Evolutionary conservation across 352 stramenopile species (phyloP).

Genomic region (Thalassiosira ordinaria): DNA sequence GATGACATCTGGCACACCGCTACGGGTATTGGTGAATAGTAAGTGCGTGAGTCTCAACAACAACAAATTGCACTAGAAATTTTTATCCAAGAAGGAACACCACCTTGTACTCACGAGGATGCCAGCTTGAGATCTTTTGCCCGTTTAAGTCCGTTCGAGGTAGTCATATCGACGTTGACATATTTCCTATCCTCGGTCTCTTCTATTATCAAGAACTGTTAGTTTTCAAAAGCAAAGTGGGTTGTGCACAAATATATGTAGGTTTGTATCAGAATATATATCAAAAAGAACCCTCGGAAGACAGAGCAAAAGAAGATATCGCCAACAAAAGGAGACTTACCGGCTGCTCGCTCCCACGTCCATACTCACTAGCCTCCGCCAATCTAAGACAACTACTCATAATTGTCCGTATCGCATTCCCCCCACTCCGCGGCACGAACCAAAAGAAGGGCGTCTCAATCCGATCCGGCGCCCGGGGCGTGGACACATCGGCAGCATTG

Average conservation of each 20-base stretch:
- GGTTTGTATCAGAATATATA: too few species aligned
- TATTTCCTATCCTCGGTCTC: constrained; percentile 39
- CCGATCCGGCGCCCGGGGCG: constrained; percentile 27
- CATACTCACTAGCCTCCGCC: constrained; percentile 46
- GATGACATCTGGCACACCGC: constrained; percentile 43
- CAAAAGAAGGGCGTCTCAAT: constrained; percentile 54
- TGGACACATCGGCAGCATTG: constrained; percentile 37
- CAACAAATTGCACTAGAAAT: not conserved
- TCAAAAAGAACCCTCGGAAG: too few species aligned
- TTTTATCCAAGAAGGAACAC: not conserved
- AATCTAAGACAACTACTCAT: constrained; percentile 31
- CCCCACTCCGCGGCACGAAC: constrained; percentile 40
- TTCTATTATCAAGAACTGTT: constrained; percentile 35
- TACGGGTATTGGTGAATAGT: not conserved
- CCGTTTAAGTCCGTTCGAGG: constrained; percentile 33
- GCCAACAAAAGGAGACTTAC: constrained; percentile 26
- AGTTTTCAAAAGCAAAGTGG: not conserved
- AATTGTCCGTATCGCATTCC: constrained; percentile 42
- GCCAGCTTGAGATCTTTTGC: constrained; percentile 47
- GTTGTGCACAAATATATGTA: too few species aligned
- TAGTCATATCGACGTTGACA: constrained; percentile 59
- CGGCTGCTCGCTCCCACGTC: constrained; percentile 12
- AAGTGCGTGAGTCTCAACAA: not conserved
- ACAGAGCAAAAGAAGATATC: constrained; percentile 7
- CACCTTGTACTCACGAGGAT: constrained; percentile 25